Evolutionary conservation across 2,329 filamentous ascomycete species (phyloP).

Genomic region (Drechslerella coelobrocha): DNA sequence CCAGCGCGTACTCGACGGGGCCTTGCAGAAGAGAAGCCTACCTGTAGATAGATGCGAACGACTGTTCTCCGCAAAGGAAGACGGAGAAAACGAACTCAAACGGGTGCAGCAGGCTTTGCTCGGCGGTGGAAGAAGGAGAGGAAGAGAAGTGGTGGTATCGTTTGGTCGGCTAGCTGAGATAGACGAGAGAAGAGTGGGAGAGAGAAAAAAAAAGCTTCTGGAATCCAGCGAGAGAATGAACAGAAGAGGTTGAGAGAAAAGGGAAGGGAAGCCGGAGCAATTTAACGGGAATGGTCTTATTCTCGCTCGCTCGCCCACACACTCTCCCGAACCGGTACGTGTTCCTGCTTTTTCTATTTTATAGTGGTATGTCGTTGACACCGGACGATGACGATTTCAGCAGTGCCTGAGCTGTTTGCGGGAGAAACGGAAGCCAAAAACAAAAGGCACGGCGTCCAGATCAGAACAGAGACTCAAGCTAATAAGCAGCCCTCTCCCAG

Average conservation of each 20-base stretch:
- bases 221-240: constrained; percentile 22
- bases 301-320: constrained; percentile 11
- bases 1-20: no score
- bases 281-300: constrained; percentile 45
- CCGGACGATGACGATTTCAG: constrained; percentile 50
- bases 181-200: not conserved
- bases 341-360: constrained; percentile 10
- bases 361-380: constrained; percentile 1
- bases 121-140: constrained; percentile 10
- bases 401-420: constrained; percentile 44
- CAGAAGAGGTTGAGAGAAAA: constrained; percentile 1
- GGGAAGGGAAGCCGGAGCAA: constrained; percentile 18
- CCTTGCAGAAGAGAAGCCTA: no score
- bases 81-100: constrained; percentile 33
- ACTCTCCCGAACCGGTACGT: constrained; percentile 2
- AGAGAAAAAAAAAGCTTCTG: constrained; percentile 28
- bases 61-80: not conserved
- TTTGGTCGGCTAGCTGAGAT: not conserved
- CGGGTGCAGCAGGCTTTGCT: constrained; percentile 10
- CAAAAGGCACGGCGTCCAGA: constrained; percentile 7
- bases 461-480: constrained; percentile 10
- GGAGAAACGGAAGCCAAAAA: constrained; percentile 42
- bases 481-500: constrained; percentile 3
- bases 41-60: no score
- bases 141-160: not conserved